Conservation (phyloP, 2,329 filamentous ascomycete genomes). For the Ceratocystis eucalypticola region DNA sequence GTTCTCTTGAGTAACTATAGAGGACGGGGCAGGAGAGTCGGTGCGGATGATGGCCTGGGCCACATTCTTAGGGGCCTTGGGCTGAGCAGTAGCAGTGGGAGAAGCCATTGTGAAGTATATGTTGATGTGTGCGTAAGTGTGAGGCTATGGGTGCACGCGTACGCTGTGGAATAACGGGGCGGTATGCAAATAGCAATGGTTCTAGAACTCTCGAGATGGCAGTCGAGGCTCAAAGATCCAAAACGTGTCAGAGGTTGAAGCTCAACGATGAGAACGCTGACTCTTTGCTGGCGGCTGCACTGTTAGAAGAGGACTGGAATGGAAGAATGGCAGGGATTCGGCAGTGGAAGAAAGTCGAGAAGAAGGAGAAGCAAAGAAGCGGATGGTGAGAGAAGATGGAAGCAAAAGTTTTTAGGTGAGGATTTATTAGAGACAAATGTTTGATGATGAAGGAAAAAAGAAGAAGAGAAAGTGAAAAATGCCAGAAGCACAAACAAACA, state of each 20-base stretch:
- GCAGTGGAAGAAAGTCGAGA: background rate
- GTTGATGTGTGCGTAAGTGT: slow-evolving; percentile 3
- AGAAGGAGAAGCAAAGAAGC: background rate
- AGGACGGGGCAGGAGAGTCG: slow-evolving; percentile 42
- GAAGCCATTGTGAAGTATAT: slow-evolving; percentile 36
- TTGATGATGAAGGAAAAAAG: slow-evolving; percentile 4
- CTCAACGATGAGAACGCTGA: background rate
- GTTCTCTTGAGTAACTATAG: slow-evolving; percentile 35
- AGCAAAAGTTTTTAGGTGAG: background rate
- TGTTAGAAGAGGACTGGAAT: background rate
- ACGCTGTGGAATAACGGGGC: background rate
- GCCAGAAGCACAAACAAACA: slow-evolving; percentile 7
- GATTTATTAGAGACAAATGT: background rate
- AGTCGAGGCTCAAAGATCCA: background rate
- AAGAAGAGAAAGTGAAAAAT: slow-evolving; percentile 2
- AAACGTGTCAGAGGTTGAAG: background rate
- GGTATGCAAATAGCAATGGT: background rate
- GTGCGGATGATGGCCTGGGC: slow-evolving; percentile 40
- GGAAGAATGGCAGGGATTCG: background rate
- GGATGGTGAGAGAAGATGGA: background rate
- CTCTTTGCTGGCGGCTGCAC: background rate
- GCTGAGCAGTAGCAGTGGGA: slow-evolving; percentile 37
- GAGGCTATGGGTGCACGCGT: background rate
- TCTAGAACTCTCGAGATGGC: background rate
- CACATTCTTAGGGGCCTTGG: slow-evolving; percentile 52